Evolutionary conservation across 2,329 filamentous ascomycete genomes (phyloP).

Genomic region (Penicillium brevicompactum): DNA sequence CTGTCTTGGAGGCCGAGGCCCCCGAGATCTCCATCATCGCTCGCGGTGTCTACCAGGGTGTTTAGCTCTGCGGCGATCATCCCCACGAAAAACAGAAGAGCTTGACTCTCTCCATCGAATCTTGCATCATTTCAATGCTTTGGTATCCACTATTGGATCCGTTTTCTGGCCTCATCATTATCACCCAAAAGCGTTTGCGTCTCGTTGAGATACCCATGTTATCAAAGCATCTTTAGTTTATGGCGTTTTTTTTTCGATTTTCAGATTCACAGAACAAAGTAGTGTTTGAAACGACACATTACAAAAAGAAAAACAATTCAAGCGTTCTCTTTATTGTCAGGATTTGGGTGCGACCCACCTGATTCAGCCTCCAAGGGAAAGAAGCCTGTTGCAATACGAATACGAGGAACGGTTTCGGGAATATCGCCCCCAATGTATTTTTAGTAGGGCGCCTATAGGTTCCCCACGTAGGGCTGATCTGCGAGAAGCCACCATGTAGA

Average conservation of each 20-base stretch:
- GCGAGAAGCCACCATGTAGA: no score
- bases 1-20: conserved; percentile 31
- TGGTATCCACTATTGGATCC: no score
- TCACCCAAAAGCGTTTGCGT: neutral
- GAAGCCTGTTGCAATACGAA: neutral
- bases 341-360: neutral
- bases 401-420: neutral
- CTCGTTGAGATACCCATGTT: conserved; percentile 7
- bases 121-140: no score
- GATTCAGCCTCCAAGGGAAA: neutral
- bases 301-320: no score
- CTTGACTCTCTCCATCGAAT: no score
- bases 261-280: no score
- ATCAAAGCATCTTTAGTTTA: neutral
- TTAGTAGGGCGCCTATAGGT: neutral
- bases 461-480: conserved; percentile 6
- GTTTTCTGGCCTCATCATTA: neutral
- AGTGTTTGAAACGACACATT: no score
- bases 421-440: neutral
- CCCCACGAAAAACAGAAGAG: no score
- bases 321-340: no score
- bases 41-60: conserved; percentile 4
- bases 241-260: neutral
- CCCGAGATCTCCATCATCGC: conserved; percentile 18
- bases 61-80: neutral